Evolutionary conservation across 805 yeast genomes (phyloP), one percentile per base, ranked within the genome.

Genomic region (Cyberlindnera americana): DNA sequence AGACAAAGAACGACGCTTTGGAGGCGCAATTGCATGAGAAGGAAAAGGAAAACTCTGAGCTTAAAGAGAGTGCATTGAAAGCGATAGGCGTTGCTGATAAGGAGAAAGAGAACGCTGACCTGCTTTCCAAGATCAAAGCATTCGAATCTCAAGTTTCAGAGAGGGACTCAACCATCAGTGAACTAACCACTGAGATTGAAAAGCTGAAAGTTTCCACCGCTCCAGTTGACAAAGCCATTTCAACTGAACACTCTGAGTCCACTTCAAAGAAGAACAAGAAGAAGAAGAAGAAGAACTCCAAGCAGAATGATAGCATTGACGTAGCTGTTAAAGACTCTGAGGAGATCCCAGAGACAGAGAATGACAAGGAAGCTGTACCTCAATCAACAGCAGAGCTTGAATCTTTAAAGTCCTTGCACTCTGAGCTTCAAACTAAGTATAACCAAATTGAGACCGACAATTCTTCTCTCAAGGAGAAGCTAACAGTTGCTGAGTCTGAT

Each of bases 321-420:
- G 47, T 37, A 29, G 48, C 54, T 6, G 43, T 54, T 19, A 50
- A 54, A 50, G 52, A 50, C 33, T 49, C 61, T 25, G 47, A 59
- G 35, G 46, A 50, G 33, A n/a, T 41, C 28, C 17, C 47, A 32
- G 41, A 38, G 37, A 33, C 24, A 6, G 42, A 38, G 12, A 6
- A 28, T 2, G n/a, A n/a, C n/a, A 19, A 7, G 9, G 29, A 8
- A 11, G 28, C 23, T 23, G 32, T 9, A 23, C 9, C 26, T 17
- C 7, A 12, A 7, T 15, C 19, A 31, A 9, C 34, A 10, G 25
- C 7, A 12, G 27, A 26, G 12, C 19, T 37, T 12, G 23, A n/a
- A 10, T 11, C 36, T 12, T 18, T 26, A 3, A 19, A 22, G 18
- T 11, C 5, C 3, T 32, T 25, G 11, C 40, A 29, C 30, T 6